Percentiles rank a stretch among this genome's conserved stretches.
phyloP scores from a whole-genome alignment of 495 filamentous ascomycete genomes.

The Neurospora hispaniola region DNA sequence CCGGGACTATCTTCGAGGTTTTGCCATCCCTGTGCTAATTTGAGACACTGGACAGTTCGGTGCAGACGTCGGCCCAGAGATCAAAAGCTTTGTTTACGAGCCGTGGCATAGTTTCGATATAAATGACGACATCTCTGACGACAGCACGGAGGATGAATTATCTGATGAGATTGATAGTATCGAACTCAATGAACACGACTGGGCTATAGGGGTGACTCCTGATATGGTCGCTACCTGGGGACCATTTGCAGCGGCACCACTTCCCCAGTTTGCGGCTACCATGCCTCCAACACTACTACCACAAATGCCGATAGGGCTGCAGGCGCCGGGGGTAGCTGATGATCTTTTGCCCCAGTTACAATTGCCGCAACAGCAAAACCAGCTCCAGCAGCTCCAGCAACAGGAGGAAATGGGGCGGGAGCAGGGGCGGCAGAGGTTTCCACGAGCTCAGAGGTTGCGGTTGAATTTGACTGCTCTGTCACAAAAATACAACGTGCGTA shows the following conservation, averaged over 20 bases:
- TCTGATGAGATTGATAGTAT: conserved; percentile 9
- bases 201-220: not conserved
- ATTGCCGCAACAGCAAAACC: not conserved
- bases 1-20: not conserved
- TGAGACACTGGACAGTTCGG: conserved; percentile 15
- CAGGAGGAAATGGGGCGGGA: not conserved
- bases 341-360: not conserved
- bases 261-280: not conserved
- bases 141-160: conserved; percentile 9
- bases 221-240: not conserved
- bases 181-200: conserved; percentile 7
- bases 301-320: not conserved
- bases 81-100: conserved; percentile 15
- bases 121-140: conserved; percentile 10
- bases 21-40: not conserved
- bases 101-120: conserved; percentile 8
- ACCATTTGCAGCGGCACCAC: too few relatives aligned
- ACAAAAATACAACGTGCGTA: conserved; percentile 34
- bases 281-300: not conserved
- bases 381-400: conserved; percentile 5
- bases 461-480: conserved; percentile 42
- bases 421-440: conserved; percentile 10
- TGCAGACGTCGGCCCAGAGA: conserved; percentile 9
- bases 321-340: not conserved
- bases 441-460: conserved; percentile 25